Percentiles rank a stretch among this genome's conserved stretches.
Conservation (phyloP, 768 basidiomycete genomes). For the Leccinum subgranulosum region DNA sequence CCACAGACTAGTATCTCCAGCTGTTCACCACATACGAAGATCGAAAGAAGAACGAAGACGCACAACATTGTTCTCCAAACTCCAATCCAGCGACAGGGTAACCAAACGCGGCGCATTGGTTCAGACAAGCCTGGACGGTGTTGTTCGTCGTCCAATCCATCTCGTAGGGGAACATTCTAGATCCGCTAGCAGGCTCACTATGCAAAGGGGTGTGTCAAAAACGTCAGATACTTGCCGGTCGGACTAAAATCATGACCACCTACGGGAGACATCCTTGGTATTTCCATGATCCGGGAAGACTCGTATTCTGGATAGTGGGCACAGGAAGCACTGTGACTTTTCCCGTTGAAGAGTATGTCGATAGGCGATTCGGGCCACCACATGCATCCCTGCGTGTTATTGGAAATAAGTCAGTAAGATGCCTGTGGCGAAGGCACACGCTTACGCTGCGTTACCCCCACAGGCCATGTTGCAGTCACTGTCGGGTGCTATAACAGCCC, state of each 20-base stretch:
- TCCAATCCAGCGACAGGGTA: slow-evolving; percentile 70
- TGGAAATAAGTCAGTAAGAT: background rate
- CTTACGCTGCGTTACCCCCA: slow-evolving; percentile 63
- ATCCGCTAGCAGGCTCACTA: slow-evolving; percentile 46
- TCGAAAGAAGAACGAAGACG: slow-evolving; percentile 24
- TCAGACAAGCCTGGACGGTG: slow-evolving; percentile 61
- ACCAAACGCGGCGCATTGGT: slow-evolving; percentile 67
- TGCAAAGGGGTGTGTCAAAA: background rate
- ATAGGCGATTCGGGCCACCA: slow-evolving; percentile 70
- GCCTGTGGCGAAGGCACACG: background rate
- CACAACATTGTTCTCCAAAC: slow-evolving; percentile 73
- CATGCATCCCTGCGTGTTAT: slow-evolving; percentile 53
- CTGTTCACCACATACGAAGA: background rate
- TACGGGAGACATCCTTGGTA: slow-evolving; percentile 70
- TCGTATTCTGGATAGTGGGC: slow-evolving; percentile 51
- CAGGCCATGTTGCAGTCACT: slow-evolving; percentile 72
- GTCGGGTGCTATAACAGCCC: slow-evolving; percentile 49
- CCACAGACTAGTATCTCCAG: slow-evolving; percentile 55
- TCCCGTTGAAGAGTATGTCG: slow-evolving; percentile 57
- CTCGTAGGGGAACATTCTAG: slow-evolving; percentile 58
- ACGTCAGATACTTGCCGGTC: background rate
- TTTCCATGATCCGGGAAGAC: slow-evolving; percentile 59
- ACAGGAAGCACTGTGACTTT: slow-evolving; percentile 56
- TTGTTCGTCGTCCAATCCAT: slow-evolving; percentile 59
- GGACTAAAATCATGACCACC: slow-evolving; percentile 15